Percentiles rank a stretch among this genome's conserved stretches.
Conservation (phyloP, 176 grass and related monocot genomes). For the bread wheat (Triticum aestivum) region IWGSC_CS_RefSeq_v2.1 NC_057796.1:422950557-422951056, state of each 20-base stretch:
- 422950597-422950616: conserved; percentile 53
- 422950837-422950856: neutral
- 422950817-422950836: neutral
- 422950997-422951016: neutral
- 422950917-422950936: conserved; percentile 79
- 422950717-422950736: conserved; percentile 74
- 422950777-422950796: neutral
- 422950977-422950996: conserved; percentile 15
- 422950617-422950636: conserved; percentile 66
- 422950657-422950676: conserved; percentile 71
- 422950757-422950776: conserved; percentile 43
- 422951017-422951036: neutral
- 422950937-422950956: conserved; percentile 73
- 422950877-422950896: conserved; percentile 95
- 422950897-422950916: conserved; percentile 89
- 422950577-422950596: conserved; percentile 42
- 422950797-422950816: neutral
- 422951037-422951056: neutral
- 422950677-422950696: conserved; percentile 54
- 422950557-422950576: conserved; percentile 47
- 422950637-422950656: conserved; percentile 74
- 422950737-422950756: conserved; percentile 70
- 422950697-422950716: conserved; percentile 57
- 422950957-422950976: conserved; percentile 70
- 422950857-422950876: conserved; percentile 81